Evolutionary conservation across 176 grass and related monocot species (phyloP).

Genomic region (Musa beccarii): DNA sequence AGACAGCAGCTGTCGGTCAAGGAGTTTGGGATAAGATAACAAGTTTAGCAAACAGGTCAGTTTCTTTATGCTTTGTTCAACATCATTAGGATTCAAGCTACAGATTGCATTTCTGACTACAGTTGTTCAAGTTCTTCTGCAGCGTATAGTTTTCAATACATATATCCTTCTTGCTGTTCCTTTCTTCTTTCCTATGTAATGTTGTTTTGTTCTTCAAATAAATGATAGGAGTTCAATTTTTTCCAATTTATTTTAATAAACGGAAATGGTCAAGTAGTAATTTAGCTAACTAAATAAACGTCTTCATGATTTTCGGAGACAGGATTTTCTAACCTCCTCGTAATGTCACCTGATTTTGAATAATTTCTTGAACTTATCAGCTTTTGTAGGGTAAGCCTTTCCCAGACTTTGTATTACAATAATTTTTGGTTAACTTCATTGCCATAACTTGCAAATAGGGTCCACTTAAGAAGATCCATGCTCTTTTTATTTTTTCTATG

Average conservation of each 20-base stretch:
- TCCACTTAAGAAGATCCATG: too few relatives aligned
- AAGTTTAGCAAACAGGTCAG: conserved; percentile 76
- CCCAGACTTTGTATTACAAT: too few relatives aligned
- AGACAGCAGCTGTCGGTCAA: conserved; percentile 43
- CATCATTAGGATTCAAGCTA: conserved; percentile 8
- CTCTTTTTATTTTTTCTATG: too few relatives aligned
- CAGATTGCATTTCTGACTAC: background rate
- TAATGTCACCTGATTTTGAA: too few relatives aligned
- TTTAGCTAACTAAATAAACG: background rate
- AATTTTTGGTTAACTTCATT: too few relatives aligned
- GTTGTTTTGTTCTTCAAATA: too few relatives aligned
- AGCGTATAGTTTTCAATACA: background rate
- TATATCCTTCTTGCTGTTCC: background rate
- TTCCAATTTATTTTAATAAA: background rate
- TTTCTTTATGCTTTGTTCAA: conserved; percentile 5
- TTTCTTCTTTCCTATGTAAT: background rate
- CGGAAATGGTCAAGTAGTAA: background rate
- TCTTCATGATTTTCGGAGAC: background rate
- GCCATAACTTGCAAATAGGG: too few relatives aligned
- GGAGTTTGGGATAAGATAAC: conserved; percentile 71
- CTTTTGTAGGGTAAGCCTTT: too few relatives aligned
- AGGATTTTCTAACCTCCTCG: background rate
- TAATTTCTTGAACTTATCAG: too few relatives aligned
- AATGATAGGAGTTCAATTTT: too few relatives aligned
- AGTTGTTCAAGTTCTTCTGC: background rate